Conservation (phyloP, 108 stramenopile species). For the Fistulifera solaris region DNA sequence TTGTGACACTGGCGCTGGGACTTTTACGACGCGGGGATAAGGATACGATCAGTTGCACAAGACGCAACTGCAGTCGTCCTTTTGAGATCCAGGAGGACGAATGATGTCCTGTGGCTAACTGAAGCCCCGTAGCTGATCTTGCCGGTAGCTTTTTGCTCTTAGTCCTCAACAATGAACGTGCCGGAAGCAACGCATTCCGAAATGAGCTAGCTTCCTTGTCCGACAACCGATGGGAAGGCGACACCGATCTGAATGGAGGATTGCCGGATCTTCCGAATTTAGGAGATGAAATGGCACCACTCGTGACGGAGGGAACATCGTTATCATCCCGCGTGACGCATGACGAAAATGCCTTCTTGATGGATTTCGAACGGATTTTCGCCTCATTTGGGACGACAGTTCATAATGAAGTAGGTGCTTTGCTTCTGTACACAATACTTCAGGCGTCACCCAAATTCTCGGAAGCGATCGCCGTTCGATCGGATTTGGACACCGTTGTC, state of each 20-base stretch:
- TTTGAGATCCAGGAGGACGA: conserved; percentile 22
- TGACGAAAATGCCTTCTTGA: conserved; percentile 1
- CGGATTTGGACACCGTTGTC: conserved; percentile 65
- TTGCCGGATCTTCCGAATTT: conserved; percentile 32
- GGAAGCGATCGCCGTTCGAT: conserved; percentile 43
- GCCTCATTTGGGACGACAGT: conserved; percentile 42
- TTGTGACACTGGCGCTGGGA: conserved; percentile 44
- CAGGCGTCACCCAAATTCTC: conserved; percentile 68
- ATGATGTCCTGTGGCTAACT: conserved; percentile 63
- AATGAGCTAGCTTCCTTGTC: conserved; percentile 33
- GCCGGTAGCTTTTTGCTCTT: conserved; percentile 41
- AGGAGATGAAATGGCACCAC: conserved; percentile 2
- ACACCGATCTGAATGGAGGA: neutral
- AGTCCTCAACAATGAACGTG: conserved; percentile 51
- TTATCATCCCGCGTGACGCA: too few relatives aligned
- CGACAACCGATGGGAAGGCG: conserved; percentile 64
- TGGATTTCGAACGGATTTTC: conserved; percentile 73
- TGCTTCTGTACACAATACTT: conserved; percentile 59
- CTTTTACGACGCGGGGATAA: conserved; percentile 17
- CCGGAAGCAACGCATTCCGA: conserved; percentile 43
- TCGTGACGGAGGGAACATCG: neutral
- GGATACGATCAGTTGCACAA: neutral
- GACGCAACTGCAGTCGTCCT: neutral
- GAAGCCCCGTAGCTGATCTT: conserved; percentile 68
- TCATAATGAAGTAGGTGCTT: conserved; percentile 62